Evolutionary conservation across 2,329 filamentous ascomycete species (phyloP).

Genomic region (Amesomyces nigricolor): DNA sequence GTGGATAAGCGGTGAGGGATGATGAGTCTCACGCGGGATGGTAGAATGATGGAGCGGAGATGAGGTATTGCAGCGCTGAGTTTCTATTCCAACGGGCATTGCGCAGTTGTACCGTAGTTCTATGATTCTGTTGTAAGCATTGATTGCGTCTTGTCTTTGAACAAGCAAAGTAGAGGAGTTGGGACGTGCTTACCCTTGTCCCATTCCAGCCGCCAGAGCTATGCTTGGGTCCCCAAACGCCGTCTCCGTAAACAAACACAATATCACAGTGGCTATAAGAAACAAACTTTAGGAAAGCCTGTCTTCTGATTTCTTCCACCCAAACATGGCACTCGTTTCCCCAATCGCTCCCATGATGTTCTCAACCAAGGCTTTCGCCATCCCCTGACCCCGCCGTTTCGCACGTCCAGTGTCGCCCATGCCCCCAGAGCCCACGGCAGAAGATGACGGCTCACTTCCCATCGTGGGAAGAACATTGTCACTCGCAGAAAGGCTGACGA

Average conservation of each 20-base stretch:
- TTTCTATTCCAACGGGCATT: too few species aligned
- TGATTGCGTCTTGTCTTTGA: too few species aligned
- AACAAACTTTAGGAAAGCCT: constrained; percentile 13
- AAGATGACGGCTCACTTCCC: constrained; percentile 60
- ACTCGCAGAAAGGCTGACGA: constrained; percentile 87
- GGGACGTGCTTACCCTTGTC: too few species aligned
- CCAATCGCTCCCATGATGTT: constrained; percentile 48
- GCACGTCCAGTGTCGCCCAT: constrained; percentile 37
- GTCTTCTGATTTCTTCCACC: constrained; percentile 36
- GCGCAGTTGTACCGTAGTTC: too few species aligned
- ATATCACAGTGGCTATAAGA: neutral
- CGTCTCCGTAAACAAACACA: neutral
- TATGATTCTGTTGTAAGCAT: too few species aligned
- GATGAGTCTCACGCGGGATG: too few species aligned
- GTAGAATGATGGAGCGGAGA: too few species aligned
- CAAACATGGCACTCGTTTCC: constrained; percentile 37
- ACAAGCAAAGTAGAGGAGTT: too few species aligned
- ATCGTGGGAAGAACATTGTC: constrained; percentile 95
- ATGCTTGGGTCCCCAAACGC: too few species aligned
- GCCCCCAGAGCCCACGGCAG: constrained; percentile 35
- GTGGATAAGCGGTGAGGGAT: too few species aligned
- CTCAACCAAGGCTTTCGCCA: constrained; percentile 62
- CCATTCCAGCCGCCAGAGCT: too few species aligned
- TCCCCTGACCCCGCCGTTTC: constrained; percentile 50
- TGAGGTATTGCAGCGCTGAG: too few species aligned